phyloP scores from a whole-genome alignment of 805 yeast genomes.

The Wickerhamiella australiensis region DNA sequence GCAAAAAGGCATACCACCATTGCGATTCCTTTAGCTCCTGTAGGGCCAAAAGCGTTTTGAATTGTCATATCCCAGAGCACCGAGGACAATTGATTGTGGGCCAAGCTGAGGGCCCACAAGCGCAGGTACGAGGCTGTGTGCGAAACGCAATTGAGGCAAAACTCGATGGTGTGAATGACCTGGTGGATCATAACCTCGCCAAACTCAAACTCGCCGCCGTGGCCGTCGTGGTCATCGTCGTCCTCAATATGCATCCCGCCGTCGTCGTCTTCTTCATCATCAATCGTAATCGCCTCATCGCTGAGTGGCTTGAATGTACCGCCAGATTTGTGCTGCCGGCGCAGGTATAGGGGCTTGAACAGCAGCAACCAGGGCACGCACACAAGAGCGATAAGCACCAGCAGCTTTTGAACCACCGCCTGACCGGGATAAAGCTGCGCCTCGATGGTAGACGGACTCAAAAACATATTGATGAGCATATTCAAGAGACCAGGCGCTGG shows the following conservation, averaged over 20 bases:
- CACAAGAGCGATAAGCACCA: constrained; percentile 60
- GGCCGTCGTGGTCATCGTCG: constrained; percentile 25
- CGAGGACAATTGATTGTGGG: constrained; percentile 88
- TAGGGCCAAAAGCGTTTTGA: constrained; percentile 58
- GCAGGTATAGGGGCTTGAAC: constrained; percentile 66
- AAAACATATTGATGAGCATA: constrained; percentile 92
- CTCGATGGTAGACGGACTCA: constrained; percentile 79
- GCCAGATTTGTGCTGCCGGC: constrained; percentile 20
- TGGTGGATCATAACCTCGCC: constrained; percentile 96
- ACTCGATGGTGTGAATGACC: constrained; percentile 94
- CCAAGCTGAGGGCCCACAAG: constrained; percentile 92
- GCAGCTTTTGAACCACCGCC: constrained; percentile 54
- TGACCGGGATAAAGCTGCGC: constrained; percentile 76
- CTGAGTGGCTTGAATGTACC: constrained; percentile 3
- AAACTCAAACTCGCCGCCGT: constrained; percentile 44
- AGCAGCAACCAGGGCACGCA: constrained; percentile 91
- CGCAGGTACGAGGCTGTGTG: constrained; percentile 95
- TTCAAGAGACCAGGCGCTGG: constrained; percentile 90
- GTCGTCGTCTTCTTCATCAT: constrained; percentile 28
- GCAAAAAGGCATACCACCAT: constrained; percentile 71
- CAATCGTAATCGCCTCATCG: constrained; percentile 15
- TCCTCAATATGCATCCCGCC: constrained; percentile 22
- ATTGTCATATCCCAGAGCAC: constrained; percentile 96
- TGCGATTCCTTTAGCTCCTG: constrained; percentile 54
- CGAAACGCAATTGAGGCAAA: constrained; percentile 90